These are phyloP conservation scores for Apostasia ramifera DNA, from an alignment of 106 monocot genomes.

Conservation along the genomic window DNA sequence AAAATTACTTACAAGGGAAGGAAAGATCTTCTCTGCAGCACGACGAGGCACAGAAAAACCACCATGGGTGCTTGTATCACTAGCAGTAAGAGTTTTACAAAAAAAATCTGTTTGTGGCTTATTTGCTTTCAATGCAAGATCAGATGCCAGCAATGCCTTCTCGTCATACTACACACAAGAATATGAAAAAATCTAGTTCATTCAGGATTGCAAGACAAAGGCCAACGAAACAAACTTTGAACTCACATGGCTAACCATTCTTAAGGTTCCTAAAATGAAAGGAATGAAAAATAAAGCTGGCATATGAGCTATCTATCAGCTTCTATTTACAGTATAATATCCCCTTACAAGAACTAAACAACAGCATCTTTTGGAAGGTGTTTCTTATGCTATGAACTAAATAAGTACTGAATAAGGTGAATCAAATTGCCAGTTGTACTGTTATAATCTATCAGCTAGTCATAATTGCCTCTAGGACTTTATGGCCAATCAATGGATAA, in stretches of 20 bases:
- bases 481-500: not conserved
- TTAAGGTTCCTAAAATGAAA: not conserved
- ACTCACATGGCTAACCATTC: not conserved
- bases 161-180: conserved; percentile 36
- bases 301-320: too few relatives aligned
- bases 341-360: not conserved
- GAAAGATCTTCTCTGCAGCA: conserved; percentile 89
- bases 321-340: not conserved
- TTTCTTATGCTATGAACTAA: not conserved
- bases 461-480: not conserved
- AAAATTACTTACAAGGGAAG: conserved; percentile 58
- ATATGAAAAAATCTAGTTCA: too few relatives aligned
- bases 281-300: too few relatives aligned
- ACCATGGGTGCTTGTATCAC: conserved; percentile 97
- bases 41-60: conserved; percentile 93
- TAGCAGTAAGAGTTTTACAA: conserved; percentile 91
- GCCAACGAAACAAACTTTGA: not conserved
- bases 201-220: too few relatives aligned
- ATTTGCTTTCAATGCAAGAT: conserved; percentile 50
- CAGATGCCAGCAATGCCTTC: conserved; percentile 65
- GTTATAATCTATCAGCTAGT: not conserved
- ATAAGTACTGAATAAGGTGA: not conserved
- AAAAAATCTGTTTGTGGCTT: conserved; percentile 74
- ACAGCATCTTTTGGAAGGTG: not conserved
- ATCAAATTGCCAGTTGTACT: not conserved